Evolutionary conservation across 768 basidiomycete genomes (phyloP).

Genomic region (Tulasnella sp.): DNA sequence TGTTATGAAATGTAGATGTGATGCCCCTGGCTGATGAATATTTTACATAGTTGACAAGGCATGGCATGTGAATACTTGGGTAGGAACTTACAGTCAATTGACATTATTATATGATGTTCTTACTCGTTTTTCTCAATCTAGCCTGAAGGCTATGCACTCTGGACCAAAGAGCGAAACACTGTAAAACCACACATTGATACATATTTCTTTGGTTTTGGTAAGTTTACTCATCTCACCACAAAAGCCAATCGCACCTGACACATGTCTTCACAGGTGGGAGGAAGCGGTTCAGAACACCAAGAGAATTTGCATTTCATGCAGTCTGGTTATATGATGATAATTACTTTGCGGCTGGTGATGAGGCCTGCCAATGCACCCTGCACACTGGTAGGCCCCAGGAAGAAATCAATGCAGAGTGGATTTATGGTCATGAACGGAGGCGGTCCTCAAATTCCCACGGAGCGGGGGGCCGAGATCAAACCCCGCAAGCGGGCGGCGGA

Average conservation of each 20-base stretch:
- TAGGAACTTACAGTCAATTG: not conserved
- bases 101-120: not conserved
- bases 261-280: not conserved
- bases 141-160: not conserved
- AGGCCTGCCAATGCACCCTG: not conserved
- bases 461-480: not conserved
- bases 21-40: not conserved
- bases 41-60: not conserved
- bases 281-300: not conserved
- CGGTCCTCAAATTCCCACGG: not conserved
- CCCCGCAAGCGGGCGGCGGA: not conserved
- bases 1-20: not conserved
- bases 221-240: not conserved
- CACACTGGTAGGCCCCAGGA: not conserved
- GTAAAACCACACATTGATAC: not conserved
- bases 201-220: not conserved
- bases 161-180: not conserved
- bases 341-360: not conserved
- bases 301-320: conserved; percentile 1
- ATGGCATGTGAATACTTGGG: not conserved
- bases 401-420: not conserved
- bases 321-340: conserved; percentile 2
- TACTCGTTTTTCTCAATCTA: not conserved
- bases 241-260: not conserved
- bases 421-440: not conserved